Evolutionary conservation across 2,329 filamentous ascomycete genomes (phyloP).

Genomic region (Cordyceps javanica): DNA sequence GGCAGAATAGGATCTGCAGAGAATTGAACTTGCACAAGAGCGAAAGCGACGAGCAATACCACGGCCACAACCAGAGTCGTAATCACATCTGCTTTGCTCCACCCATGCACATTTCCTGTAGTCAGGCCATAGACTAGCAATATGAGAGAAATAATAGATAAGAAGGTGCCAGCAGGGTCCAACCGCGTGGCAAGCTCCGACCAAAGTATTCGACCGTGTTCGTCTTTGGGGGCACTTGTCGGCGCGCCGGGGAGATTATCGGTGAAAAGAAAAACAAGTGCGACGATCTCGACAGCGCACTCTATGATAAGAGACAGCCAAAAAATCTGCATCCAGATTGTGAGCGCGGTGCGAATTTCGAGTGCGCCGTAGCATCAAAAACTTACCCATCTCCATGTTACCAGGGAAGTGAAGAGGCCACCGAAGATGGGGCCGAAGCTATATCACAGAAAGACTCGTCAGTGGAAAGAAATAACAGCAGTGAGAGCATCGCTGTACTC

Average conservation of each 20-base stretch:
- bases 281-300: constrained; percentile 9
- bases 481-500: not conserved
- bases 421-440: constrained; percentile 14
- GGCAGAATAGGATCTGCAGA: constrained; percentile 10
- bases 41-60: constrained; percentile 6
- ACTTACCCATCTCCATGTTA: constrained; percentile 13
- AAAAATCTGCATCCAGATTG: constrained; percentile 4
- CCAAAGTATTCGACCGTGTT: not conserved
- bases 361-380: not conserved
- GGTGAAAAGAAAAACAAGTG: constrained; percentile 8
- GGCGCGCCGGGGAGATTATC: constrained; percentile 10
- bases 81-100: constrained; percentile 9
- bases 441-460: not conserved
- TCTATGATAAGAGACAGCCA: constrained; percentile 13
- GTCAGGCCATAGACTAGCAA: constrained; percentile 12
- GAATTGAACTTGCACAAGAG: constrained; percentile 7
- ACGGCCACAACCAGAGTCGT: constrained; percentile 10
- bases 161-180: constrained; percentile 7
- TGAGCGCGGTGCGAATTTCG: not conserved
- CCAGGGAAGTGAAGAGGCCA: constrained; percentile 13
- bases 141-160: constrained; percentile 10
- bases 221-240: not conserved
- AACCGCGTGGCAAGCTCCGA: constrained; percentile 1
- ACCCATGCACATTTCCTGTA: constrained; percentile 12
- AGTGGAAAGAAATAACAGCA: no score